A percentile compares a stretch with the other conserved stretches of the same genome.
phyloP scores from a whole-genome alignment of 2,329 filamentous ascomycete species.

The Bipolaris oryzae region DNA sequence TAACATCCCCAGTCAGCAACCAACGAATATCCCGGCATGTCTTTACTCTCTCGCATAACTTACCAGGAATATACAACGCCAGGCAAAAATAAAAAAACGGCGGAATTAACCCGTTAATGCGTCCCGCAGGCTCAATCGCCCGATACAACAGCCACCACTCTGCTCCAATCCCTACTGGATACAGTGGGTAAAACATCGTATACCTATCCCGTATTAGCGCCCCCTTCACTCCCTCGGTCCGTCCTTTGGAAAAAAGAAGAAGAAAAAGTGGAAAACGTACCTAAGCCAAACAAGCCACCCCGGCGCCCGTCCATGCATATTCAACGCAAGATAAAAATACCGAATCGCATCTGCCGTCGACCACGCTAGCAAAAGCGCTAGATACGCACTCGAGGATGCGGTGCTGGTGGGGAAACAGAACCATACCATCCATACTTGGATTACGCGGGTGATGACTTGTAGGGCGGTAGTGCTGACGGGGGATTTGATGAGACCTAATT shows the following conservation, averaged over 20 bases:
- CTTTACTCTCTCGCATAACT: not conserved
- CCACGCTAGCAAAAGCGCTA: conserved; percentile 30
- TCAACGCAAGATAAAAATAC: conserved; percentile 29
- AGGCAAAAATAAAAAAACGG: conserved; percentile 30
- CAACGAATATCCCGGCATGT: no score
- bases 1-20: conserved; percentile 11
- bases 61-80: conserved; percentile 33
- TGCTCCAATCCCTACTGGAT: conserved; percentile 34
- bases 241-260: not conserved
- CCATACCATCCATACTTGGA: conserved; percentile 40
- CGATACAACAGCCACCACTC: conserved; percentile 37
- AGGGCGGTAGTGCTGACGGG: conserved; percentile 31
- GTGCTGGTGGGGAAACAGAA: conserved; percentile 26
- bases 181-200: conserved; percentile 34
- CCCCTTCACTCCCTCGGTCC: not conserved
- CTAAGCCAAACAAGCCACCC: conserved; percentile 25
- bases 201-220: conserved; percentile 9
- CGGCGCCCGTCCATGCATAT: conserved; percentile 27
- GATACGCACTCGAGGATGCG: conserved; percentile 24
- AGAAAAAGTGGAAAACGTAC: conserved; percentile 12
- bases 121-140: conserved; percentile 17
- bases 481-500: conserved; percentile 29
- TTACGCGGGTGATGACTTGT: conserved; percentile 33
- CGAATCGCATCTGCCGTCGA: conserved; percentile 28
- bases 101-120: conserved; percentile 19